A percentile compares a stretch with the other conserved stretches of the same genome.
Conservation (phyloP, 2,329 filamentous ascomycete genomes). For the Apiospora kogelbergensis region DNA sequence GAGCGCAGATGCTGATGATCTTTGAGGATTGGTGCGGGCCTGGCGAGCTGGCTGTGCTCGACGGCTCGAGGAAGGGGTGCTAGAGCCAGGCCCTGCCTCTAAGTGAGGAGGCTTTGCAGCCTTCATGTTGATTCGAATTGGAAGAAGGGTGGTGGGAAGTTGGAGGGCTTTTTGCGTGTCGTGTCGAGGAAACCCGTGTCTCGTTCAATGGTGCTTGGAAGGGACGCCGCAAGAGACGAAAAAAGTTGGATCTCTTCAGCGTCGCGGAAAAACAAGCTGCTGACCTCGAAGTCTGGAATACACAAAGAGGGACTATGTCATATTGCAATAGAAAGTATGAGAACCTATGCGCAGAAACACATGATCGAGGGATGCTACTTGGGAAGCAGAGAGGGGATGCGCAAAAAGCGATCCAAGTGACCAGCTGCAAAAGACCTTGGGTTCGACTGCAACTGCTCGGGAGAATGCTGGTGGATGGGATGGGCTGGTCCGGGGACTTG, state of each 20-base stretch:
- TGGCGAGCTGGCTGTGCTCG: conserved; percentile 65
- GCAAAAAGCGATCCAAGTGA: conserved; percentile 5
- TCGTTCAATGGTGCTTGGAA: not conserved
- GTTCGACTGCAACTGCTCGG: conserved; percentile 1
- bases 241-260: conserved; percentile 6
- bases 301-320: conserved; percentile 2
- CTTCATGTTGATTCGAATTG: conserved; percentile 46
- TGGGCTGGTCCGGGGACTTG: not conserved
- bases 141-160: not conserved
- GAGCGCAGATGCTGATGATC: conserved; percentile 45
- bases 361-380: conserved; percentile 1
- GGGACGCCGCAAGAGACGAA: conserved; percentile 5
- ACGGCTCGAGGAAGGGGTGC: conserved; percentile 49
- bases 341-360: conserved; percentile 6
- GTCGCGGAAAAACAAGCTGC: not conserved
- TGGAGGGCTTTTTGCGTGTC: not conserved
- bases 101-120: conserved; percentile 48
- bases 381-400: not conserved
- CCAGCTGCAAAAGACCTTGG: conserved; percentile 3
- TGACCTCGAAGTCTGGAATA: conserved; percentile 6
- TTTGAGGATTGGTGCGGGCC: conserved; percentile 63
- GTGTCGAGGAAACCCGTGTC: not conserved
- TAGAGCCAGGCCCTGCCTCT: conserved; percentile 31
- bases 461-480: not conserved
- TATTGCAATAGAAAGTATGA: conserved; percentile 6